Evolutionary conservation across 2,329 filamentous ascomycete genomes (phyloP).

Genomic region (Ophiostoma tasmaniense): DNA sequence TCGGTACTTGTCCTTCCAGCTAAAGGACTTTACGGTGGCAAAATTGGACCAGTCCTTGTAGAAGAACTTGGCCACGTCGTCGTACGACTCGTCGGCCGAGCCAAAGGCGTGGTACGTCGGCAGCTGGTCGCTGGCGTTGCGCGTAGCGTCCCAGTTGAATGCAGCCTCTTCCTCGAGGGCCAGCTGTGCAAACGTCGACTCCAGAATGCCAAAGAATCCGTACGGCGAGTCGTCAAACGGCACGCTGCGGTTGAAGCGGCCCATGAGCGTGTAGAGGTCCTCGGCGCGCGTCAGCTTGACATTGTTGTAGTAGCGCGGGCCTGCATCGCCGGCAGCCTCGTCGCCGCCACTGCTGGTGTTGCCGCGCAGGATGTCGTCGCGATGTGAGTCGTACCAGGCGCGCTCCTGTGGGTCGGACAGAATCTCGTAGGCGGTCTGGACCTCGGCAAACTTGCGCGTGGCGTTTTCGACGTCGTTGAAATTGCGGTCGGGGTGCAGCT

Average conservation of each 20-base stretch:
- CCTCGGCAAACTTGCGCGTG: conserved; percentile 78
- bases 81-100: conserved; percentile 62
- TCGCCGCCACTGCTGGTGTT: conserved; percentile 29
- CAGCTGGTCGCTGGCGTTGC: conserved; percentile 31
- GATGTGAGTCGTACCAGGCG: conserved; percentile 95
- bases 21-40: conserved; percentile 73
- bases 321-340: conserved; percentile 31
- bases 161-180: conserved; percentile 72
- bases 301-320: conserved; percentile 45
- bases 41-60: conserved; percentile 77
- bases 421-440: conserved; percentile 92
- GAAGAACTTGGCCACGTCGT: conserved; percentile 69
- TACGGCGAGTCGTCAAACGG: conserved; percentile 70
- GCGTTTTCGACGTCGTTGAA: conserved; percentile 72
- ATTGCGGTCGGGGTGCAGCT: conserved; percentile 92
- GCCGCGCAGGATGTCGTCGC: conserved; percentile 63
- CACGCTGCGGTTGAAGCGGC: conserved; percentile 65
- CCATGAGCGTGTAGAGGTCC: conserved; percentile 69
- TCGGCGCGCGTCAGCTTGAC: conserved; percentile 69
- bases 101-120: conserved; percentile 71
- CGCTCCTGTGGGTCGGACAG: conserved; percentile 91
- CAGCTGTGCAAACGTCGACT: conserved; percentile 69
- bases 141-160: conserved; percentile 55
- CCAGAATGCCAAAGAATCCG: conserved; percentile 77
- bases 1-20: conserved; percentile 81